phyloP scores from a whole-genome alignment of 2,329 filamentous ascomycete genomes.

The Xylariaceae sp. region DNA sequence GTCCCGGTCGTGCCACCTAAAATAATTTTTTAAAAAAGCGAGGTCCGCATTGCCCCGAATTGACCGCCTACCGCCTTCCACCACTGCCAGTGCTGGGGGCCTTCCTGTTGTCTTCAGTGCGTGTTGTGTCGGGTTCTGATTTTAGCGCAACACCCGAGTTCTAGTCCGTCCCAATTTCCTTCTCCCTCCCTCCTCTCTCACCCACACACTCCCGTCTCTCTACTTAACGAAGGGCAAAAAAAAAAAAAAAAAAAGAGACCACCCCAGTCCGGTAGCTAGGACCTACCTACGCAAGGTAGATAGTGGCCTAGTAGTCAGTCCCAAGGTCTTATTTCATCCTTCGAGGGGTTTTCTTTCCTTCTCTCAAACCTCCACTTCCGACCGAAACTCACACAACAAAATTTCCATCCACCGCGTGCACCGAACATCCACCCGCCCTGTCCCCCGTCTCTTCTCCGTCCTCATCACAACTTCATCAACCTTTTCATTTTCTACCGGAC shows the following conservation, averaged over 20 bases:
- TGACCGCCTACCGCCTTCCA: slow-evolving; percentile 26
- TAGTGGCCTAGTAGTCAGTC: slow-evolving; percentile 4
- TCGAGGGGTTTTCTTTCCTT: slow-evolving; percentile 8
- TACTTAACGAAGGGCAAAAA: slow-evolving; percentile 3
- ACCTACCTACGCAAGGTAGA: slow-evolving; percentile 1
- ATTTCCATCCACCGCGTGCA: slow-evolving; percentile 37
- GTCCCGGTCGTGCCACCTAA: not conserved
- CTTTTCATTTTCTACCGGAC: slow-evolving; percentile 30
- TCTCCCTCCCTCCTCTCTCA: slow-evolving; percentile 26
- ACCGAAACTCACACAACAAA: slow-evolving; percentile 34
- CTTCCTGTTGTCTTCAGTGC: slow-evolving; percentile 22
- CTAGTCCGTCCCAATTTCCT: slow-evolving; percentile 28
- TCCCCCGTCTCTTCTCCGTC: slow-evolving; percentile 35
- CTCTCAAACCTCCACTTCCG: slow-evolving; percentile 36
- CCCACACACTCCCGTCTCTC: slow-evolving; percentile 13
- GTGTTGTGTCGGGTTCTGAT: slow-evolving; percentile 27
- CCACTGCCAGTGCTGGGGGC: slow-evolving; percentile 23
- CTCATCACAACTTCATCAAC: slow-evolving; percentile 29
- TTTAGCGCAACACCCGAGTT: slow-evolving; percentile 28
- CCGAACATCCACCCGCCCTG: slow-evolving; percentile 37
- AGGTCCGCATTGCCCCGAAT: slow-evolving; percentile 25
- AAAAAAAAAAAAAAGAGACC: too few relatives aligned
- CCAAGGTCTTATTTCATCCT: slow-evolving; percentile 7
- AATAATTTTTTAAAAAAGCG: slow-evolving; percentile 12
- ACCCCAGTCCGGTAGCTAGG: not conserved